These are phyloP conservation scores for Diplodia intermedia DNA, from an alignment of 2,329 filamentous ascomycete genomes.

Conservation along the genomic window DNA sequence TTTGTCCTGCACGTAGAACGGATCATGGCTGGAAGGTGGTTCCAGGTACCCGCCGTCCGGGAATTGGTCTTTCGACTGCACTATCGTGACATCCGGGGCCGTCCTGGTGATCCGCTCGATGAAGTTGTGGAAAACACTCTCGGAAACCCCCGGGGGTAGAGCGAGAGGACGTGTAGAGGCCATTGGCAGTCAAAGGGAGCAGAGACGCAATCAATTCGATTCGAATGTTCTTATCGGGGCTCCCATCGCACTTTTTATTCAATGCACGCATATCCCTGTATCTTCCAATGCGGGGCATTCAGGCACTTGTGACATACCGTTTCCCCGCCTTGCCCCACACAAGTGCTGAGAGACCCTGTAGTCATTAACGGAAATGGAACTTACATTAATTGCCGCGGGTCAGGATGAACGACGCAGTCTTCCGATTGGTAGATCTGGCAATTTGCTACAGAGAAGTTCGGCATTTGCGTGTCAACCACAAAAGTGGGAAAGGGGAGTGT, in stretches of 20 bases:
- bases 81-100: constrained; percentile 33
- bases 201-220: background rate
- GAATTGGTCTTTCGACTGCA: constrained; percentile 33
- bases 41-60: constrained; percentile 38
- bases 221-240: background rate
- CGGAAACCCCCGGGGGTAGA: constrained; percentile 16
- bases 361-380: background rate
- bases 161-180: constrained; percentile 12
- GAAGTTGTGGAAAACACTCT: constrained; percentile 15
- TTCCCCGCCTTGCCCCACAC: constrained; percentile 22
- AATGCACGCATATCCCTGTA: background rate
- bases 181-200: background rate
- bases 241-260: background rate
- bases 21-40: constrained; percentile 45
- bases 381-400: background rate
- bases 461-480: background rate
- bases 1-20: constrained; percentile 52
- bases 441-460: background rate
- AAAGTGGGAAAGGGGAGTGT: background rate
- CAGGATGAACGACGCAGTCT: background rate
- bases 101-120: background rate
- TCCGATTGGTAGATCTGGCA: constrained; percentile 2
- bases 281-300: background rate
- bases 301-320: background rate
- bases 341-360: background rate